phyloP scores from a whole-genome alignment of 108 stramenopile species.

The Licmophora abbreviata region DNA sequence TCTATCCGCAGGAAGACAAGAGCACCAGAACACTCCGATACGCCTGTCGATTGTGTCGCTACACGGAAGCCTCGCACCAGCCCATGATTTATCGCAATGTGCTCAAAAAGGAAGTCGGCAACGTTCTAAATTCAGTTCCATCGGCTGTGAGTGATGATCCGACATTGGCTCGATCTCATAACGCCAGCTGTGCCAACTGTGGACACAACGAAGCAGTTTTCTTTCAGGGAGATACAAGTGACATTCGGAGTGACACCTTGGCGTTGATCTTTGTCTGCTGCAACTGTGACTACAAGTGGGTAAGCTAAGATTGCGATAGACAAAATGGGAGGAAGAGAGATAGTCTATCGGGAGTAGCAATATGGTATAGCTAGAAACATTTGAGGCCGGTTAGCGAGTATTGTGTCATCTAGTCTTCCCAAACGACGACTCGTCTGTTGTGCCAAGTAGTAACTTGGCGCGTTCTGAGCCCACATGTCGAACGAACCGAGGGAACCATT shows the following conservation, averaged over 20 bases:
- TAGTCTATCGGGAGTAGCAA: not conserved
- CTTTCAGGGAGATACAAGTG: constrained; percentile 71
- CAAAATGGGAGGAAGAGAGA: no score
- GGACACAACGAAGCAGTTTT: constrained; percentile 87
- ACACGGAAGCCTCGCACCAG: constrained; percentile 55
- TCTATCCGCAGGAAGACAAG: constrained; percentile 87
- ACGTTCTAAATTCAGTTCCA: constrained; percentile 74
- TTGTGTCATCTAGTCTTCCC: no score
- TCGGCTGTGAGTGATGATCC: constrained; percentile 82
- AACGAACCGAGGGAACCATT: no score
- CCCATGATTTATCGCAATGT: constrained; percentile 76
- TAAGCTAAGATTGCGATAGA: constrained; percentile 53
- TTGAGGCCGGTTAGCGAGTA: no score
- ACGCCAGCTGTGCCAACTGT: constrained; percentile 78
- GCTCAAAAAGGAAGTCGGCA: constrained; percentile 78
- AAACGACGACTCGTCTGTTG: no score
- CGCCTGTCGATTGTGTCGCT: constrained; percentile 80
- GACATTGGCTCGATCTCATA: constrained; percentile 76
- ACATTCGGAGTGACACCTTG: constrained; percentile 69
- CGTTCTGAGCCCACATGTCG: no score
- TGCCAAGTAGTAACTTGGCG: no score
- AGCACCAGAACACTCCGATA: constrained; percentile 55
- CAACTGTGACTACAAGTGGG: constrained; percentile 88
- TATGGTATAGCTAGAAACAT: no score
- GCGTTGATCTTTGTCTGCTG: constrained; percentile 89